Conservation (phyloP, 2,329 filamentous ascomycete genomes). For the Raffaelea ambrosiae region DNA sequence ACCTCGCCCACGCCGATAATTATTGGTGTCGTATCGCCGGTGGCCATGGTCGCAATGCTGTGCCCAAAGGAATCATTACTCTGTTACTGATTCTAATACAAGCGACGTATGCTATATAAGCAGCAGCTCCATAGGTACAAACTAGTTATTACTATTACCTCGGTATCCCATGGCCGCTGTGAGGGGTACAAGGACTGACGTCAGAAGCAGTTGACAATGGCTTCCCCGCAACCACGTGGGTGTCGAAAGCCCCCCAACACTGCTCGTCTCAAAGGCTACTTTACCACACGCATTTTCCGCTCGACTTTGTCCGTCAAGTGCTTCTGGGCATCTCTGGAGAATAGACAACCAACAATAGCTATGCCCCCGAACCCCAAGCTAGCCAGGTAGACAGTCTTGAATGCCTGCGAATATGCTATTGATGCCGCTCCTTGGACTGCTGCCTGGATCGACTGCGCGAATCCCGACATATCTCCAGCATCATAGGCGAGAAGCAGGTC, state of each 20-base stretch:
- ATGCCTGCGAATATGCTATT: neutral
- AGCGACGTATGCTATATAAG: no score
- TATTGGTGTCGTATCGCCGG: conserved; percentile 4
- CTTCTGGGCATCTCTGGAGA: neutral
- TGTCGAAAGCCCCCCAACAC: no score
- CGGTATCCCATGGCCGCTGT: no score
- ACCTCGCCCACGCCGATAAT: conserved; percentile 9
- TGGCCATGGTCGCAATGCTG: neutral
- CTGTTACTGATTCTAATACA: no score
- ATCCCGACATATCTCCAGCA: neutral
- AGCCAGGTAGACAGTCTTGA: neutral
- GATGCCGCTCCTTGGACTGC: neutral
- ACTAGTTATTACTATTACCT: no score
- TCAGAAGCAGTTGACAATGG: no score
- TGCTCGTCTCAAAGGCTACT: no score
- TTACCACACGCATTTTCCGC: neutral
- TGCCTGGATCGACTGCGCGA: neutral
- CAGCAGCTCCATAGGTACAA: no score
- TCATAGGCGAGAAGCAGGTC: neutral
- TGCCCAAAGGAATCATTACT: no score
- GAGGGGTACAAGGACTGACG: no score
- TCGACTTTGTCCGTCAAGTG: neutral
- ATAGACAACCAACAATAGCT: neutral
- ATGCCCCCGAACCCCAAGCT: neutral
- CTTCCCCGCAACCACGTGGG: no score